Evolutionary conservation across 306 rosid genomes (phyloP), one percentile per base, ranked within the genome.

Genomic region (Senna siamea): DNA sequence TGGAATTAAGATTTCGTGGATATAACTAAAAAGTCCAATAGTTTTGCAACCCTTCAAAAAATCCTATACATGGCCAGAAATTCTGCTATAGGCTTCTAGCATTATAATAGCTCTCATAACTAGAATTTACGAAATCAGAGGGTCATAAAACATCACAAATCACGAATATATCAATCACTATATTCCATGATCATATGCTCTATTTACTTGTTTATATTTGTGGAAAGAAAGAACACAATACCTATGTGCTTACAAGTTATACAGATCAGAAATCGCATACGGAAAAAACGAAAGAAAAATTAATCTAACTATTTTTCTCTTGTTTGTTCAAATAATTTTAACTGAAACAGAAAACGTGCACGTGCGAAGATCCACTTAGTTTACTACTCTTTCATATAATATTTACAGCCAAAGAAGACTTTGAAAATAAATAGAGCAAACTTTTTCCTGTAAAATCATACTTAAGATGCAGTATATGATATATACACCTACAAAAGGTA

Each of bases 301-400:
- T 3, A 19, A 53, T 20, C 32, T 28, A 51, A 30, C 47, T 7
- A 47, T 53, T 53, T 9, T 11, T 54, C 43, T 50, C 41, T 4
- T 32, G 13, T 17, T 46, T 63, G 13, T 74, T 64, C 12, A 35
- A 22, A 51, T 17, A 23, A 37, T 7, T 53, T 52, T 41, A 65
- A 55, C 22, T 62, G 50, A 62, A 4, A 46, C 65, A 70, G 23
- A 53, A 13, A 57, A 5, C 41, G 47, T 14, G 50, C 53, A 56
- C 30, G 23, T 43, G 9, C 28, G 14, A 41, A 32, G 62, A 52
- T 41, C 62, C 17, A 6, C 22, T 4, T 26, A 22, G 13, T 37
- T 54, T 69, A 6, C 1, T 35, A 17, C 28, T 38, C 14, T 53
- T 52, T 70, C 75, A 38, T 20, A 38, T 65, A 18, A 65, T 53